Base-by-base conservation (phyloP, 345 rosid genomes). In the Euphorbia lathyris region DNA sequence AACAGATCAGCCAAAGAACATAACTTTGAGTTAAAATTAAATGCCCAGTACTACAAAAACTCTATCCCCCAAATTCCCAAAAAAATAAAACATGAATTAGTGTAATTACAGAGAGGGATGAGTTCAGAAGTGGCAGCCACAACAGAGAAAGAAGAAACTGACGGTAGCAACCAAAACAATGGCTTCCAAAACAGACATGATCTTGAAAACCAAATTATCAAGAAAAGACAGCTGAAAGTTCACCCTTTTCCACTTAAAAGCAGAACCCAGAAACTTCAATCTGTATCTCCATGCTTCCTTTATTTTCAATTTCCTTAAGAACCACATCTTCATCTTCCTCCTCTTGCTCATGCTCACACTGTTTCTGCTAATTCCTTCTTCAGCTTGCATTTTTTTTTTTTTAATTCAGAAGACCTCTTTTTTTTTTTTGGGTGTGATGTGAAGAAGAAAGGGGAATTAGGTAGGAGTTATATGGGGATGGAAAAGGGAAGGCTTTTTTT, bases 71-170 rank as follows among this genome's bases (percentile, higher is more conserved):
- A 42, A 3, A n/a, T n/a, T n/a, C n/a, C n/a, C n/a, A n/a, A n/a
- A n/a, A n/a, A n/a, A n/a, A n/a, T n/a, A n/a, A 34, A 34, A 34
- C 38, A 40, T 40, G 1, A 40, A 40, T 45, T 16, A 45, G 11
- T 8, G 2, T 43, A 42, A 57, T 68, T 55, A 71, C 26, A 36
- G 23, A 36, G 16, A 7, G 9, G 2, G 34, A 58, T 26, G 48
- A 50, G 48, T 2, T 75, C 72, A 82, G 58, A 82, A 74, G 66
- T 78, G 80, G 66, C 88, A 76, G 5, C 88, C 86, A 9, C 84
- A 82, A 47, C 77, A 73, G 32, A 66, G 58, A 56, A 58, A 73
- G 43, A 73, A 73, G 72, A 73, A 73, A 53, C 66, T 27, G 52
- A 73, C 7, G 30, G 77, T 48, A 38, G 43, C 51, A 2, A 66